Percentiles rank a stretch among this genome's conserved stretches.
phyloP scores from a whole-genome alignment of 768 basidiomycete genomes.

The Phaffia tasmanica region DNA sequence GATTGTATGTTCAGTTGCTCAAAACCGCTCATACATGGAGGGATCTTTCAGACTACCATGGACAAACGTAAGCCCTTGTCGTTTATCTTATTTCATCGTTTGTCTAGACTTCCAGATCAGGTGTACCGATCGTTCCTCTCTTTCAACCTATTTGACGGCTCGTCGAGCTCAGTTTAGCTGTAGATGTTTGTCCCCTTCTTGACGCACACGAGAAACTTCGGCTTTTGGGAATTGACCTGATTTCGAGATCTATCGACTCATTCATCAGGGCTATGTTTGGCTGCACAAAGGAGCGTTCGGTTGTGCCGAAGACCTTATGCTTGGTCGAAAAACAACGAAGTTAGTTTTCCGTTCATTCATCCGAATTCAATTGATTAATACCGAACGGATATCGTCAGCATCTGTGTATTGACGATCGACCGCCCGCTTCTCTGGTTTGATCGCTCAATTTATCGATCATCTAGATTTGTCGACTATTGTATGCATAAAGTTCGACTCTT shows the following conservation, averaged over 20 bases:
- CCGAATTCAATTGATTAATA: neutral
- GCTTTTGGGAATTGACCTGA: neutral
- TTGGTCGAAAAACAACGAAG: slow-evolving; percentile 71
- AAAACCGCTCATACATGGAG: slow-evolving; percentile 73
- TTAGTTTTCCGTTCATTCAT: slow-evolving; percentile 39
- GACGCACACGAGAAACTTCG: neutral
- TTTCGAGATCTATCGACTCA: neutral
- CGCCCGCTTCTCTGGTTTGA: neutral
- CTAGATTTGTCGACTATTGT: slow-evolving; percentile 88
- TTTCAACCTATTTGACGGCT: neutral
- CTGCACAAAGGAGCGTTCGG: slow-evolving; percentile 61
- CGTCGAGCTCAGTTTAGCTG: slow-evolving; percentile 49
- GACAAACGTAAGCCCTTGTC: slow-evolving; percentile 49
- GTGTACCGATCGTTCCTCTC: neutral
- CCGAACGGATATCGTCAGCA: neutral
- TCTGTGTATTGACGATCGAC: neutral
- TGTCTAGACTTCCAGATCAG: neutral
- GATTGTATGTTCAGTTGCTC: slow-evolving; percentile 63
- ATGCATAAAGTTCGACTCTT: slow-evolving; percentile 85
- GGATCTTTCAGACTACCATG: slow-evolving; percentile 69
- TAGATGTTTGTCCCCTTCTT: slow-evolving; percentile 49
- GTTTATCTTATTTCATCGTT: neutral
- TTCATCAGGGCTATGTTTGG: slow-evolving; percentile 54
- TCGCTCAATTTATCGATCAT: neutral
- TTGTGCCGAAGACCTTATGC: slow-evolving; percentile 82